Percentiles rank a stretch among this genome's conserved stretches.
Evolutionary conservation across 176 grass and related monocot species (phyloP).

Genomic region (Ampelocalamus luodianensis): DNA sequence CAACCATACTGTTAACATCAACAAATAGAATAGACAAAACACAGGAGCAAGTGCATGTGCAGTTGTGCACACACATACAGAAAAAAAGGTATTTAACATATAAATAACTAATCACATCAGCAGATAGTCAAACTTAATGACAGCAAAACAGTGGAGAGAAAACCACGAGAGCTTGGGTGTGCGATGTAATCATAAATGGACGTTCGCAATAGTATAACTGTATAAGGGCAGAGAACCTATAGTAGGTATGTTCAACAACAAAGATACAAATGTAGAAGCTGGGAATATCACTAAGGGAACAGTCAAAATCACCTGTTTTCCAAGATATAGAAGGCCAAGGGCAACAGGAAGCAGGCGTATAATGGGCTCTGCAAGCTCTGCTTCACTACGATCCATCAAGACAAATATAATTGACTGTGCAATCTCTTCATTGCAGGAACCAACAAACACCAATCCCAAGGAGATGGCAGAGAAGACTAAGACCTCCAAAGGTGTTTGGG

Average conservation of each 20-base stretch:
- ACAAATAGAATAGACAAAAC: conserved; percentile 11
- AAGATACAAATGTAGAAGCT: neutral
- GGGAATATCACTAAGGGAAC: neutral
- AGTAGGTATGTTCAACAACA: conserved; percentile 1
- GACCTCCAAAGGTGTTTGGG: conserved; percentile 81
- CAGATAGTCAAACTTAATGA: neutral
- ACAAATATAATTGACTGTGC: conserved; percentile 91
- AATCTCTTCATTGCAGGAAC: conserved; percentile 98
- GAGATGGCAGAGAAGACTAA: conserved; percentile 88
- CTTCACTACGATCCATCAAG: conserved; percentile 85
- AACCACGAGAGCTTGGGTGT: neutral
- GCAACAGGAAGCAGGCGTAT: conserved; percentile 86
- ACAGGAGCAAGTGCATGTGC: neutral
- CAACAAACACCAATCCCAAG: conserved; percentile 87
- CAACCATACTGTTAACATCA: neutral
- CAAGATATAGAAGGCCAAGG: conserved; percentile 95
- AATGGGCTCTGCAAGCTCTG: conserved; percentile 81
- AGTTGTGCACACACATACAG: neutral
- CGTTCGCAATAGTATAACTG: neutral
- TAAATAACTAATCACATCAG: neutral
- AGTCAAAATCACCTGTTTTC: conserved; percentile 79
- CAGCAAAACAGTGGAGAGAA: neutral
- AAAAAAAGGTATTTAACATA: neutral
- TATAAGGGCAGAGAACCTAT: neutral
- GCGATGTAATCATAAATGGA: conserved; percentile 7